Evolutionary conservation across 441 rosid genomes (phyloP), one percentile per base, ranked within the genome.

Genomic region (Gossypium trilobum): DNA sequence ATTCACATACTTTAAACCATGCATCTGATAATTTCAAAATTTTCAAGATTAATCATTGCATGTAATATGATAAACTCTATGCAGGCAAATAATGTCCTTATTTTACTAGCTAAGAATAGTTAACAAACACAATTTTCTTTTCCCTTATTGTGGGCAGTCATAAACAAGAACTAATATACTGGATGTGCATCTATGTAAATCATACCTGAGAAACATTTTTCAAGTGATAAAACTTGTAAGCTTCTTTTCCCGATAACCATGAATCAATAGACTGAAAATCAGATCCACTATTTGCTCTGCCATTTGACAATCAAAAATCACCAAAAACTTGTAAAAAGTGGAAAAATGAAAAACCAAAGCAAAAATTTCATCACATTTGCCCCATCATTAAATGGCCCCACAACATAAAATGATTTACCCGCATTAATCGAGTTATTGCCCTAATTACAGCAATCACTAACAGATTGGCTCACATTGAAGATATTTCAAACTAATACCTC

Each of bases 151-250:
- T 25, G 44, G 55, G 14, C 8, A 51, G 25, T 5, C 48, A 59
- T 9, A 44, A 58, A 57, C 3, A 9, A 55, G n/a, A 58, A 44
- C 29, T 14, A 6, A 5, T 4, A 13, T 25, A 46, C 19, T 46
- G 46, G 64, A 46, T 44, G 16, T 14, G 25, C 48, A 44, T 27
- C 6, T 25, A 46, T 23, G 22, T 14, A 14, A 71, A 23, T 27
- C 68, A 48, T 86, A 92, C 99, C 96, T 91, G 91, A 70, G 95
- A 87, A 63, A 88, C 85, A 84, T 62, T 86, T 85, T 73, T 86
- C 63, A 88, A 73, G 77, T 92, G 97, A 79, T 92, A 95, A 83
- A 89, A 95, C 16, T 74, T 86, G 74, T 83, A 77, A 14, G 86
- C 80, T 70, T 82, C 88, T 75, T 65, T 85, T 72, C 75, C 82